phyloP scores from a whole-genome alignment of 2,329 filamentous ascomycete species.

The Hypoxylon sp. region DNA sequence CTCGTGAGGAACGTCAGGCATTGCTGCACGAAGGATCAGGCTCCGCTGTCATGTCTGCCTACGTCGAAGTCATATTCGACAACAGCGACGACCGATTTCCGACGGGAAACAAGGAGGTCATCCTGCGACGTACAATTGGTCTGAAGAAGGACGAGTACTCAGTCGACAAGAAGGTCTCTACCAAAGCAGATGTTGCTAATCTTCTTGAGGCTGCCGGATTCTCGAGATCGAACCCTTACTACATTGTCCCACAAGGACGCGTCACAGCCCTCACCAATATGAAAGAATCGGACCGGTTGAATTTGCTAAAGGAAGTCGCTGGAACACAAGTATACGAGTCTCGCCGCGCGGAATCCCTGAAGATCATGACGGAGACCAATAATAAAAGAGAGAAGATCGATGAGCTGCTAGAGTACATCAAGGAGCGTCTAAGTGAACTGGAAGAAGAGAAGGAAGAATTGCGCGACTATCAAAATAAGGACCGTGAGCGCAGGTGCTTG shows the following conservation, averaged over 20 bases:
- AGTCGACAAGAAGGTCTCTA: slow-evolving; percentile 94
- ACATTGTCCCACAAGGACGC: slow-evolving; percentile 97
- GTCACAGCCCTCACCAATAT: slow-evolving; percentile 97
- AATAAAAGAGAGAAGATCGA: slow-evolving; percentile 96
- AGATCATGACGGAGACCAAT: slow-evolving; percentile 96
- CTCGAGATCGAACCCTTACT: slow-evolving; percentile 97
- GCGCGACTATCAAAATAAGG: slow-evolving; percentile 92
- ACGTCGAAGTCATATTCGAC: slow-evolving; percentile 98
- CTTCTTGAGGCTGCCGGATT: slow-evolving; percentile 95
- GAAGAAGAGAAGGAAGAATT: slow-evolving; percentile 98
- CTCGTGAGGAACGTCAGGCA: slow-evolving; percentile 92
- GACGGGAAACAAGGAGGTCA: slow-evolving; percentile 88
- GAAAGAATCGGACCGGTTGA: slow-evolving; percentile 93
- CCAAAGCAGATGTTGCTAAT: slow-evolving; percentile 93
- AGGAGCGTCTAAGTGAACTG: slow-evolving; percentile 85
- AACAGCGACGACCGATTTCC: slow-evolving; percentile 96
- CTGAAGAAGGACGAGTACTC: slow-evolving; percentile 99
- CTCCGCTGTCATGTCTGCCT: slow-evolving; percentile 98
- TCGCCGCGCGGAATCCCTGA: slow-evolving; percentile 86
- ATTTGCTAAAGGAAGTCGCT: slow-evolving; percentile 95
- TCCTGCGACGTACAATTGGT: slow-evolving; percentile 92
- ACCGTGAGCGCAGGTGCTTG: slow-evolving; percentile 87
- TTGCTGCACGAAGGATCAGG: slow-evolving; percentile 98
- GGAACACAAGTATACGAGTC: slow-evolving; percentile 97
- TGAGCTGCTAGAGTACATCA: slow-evolving; percentile 89